A percentile compares a stretch with the other conserved stretches of the same genome.
phyloP scores from a whole-genome alignment of 1,284 basidiomycete species.

The Wallemia ichthyophaga region DNA sequence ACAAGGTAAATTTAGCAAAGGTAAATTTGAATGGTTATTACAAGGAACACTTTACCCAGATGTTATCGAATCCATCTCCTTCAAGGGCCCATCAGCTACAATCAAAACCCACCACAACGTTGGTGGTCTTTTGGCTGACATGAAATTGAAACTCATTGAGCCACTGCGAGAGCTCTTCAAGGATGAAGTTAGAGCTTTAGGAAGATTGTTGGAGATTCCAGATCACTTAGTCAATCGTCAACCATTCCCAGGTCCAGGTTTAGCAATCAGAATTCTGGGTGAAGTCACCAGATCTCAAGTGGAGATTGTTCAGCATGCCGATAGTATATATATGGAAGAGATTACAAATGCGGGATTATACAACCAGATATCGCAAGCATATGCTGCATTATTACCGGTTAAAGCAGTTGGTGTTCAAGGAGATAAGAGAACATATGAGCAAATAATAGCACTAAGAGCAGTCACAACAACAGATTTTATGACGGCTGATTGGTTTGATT shows the following conservation, averaged over 20 bases:
- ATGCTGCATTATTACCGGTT: conserved; percentile 86
- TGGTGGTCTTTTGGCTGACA: conserved; percentile 79
- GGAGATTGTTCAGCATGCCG: conserved; percentile 72
- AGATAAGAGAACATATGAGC: conserved; percentile 86
- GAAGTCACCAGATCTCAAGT: conserved; percentile 82
- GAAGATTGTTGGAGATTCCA: conserved; percentile 68
- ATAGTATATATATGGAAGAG: conserved; percentile 92
- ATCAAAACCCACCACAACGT: conserved; percentile 99
- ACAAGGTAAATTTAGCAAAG: conserved; percentile 38
- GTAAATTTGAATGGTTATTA: conserved; percentile 81
- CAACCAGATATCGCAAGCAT: conserved; percentile 84
- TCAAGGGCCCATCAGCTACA: conserved; percentile 95
- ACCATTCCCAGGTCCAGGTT: conserved; percentile 96
- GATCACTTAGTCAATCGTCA: conserved; percentile 79
- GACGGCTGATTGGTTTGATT: conserved; percentile 92
- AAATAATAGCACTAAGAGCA: conserved; percentile 60
- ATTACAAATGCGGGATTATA: conserved; percentile 77
- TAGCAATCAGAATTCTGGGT: conserved; percentile 95
- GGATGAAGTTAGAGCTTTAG: conserved; percentile 88
- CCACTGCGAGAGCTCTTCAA: conserved; percentile 95
- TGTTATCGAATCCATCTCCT: conserved; percentile 96
- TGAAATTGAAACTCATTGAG: conserved; percentile 98
- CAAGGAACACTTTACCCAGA: conserved; percentile 99
- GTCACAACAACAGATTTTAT: conserved; percentile 88
- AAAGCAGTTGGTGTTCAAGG: conserved; percentile 95